A percentile compares a stretch with the other conserved stretches of the same genome.
phyloP scores from a whole-genome alignment of 768 basidiomycete genomes.

The Porphyrellus cyaneotinctus region DNA sequence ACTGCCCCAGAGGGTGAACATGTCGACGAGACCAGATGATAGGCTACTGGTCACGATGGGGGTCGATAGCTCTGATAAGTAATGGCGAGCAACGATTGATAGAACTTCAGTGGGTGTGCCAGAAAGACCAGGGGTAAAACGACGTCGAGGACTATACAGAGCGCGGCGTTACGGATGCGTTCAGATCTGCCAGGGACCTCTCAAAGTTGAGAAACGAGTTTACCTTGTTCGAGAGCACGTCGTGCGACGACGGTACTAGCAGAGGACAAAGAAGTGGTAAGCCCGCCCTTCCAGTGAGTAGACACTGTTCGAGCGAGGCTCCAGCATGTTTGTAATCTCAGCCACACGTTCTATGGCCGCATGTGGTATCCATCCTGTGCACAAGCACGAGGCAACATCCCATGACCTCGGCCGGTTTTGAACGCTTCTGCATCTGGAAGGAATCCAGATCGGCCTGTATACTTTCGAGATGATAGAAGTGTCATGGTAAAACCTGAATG shows the following conservation, averaged over 20 bases:
- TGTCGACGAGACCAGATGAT: not conserved
- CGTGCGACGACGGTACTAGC: not conserved
- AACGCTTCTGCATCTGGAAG: not conserved
- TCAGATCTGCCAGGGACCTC: not conserved
- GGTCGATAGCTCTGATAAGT: not conserved
- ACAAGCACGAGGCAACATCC: constrained; percentile 7
- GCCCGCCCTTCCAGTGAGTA: not conserved
- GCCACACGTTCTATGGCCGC: constrained; percentile 11
- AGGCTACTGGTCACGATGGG: not conserved
- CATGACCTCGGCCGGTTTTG: not conserved
- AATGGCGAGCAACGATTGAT: not conserved
- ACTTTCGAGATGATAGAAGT: not conserved
- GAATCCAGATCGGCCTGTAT: not conserved
- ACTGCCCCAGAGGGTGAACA: constrained; percentile 9
- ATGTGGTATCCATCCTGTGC: not conserved
- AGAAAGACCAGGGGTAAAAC: not conserved
- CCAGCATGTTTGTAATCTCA: constrained; percentile 16
- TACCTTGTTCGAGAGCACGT: not conserved
- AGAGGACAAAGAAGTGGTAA: not conserved
- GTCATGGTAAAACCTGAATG: too few relatives aligned
- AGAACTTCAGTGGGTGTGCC: not conserved
- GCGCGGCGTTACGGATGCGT: not conserved
- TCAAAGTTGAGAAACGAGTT: not conserved
- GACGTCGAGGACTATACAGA: not conserved
- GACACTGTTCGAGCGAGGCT: not conserved